Evolutionary conservation across 768 basidiomycete species (phyloP), one percentile per base, ranked within the genome.

Genomic region (Coprinopsis strossmayeri): DNA sequence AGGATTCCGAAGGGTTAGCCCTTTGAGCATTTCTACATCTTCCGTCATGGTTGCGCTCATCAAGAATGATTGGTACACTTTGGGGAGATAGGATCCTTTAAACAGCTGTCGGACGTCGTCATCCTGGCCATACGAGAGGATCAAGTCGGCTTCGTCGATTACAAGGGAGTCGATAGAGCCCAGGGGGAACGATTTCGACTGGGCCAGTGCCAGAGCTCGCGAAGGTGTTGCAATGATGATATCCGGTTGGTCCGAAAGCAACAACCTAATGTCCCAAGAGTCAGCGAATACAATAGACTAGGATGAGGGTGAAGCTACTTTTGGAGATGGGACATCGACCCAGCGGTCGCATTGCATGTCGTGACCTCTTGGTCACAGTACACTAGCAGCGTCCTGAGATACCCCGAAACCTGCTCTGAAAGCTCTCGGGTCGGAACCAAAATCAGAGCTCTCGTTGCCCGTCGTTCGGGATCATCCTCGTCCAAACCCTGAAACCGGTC

Each of bases 11-110:
- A 99, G 69, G 3, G 87, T 76, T 30, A 97, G 74, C 3, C 92
- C 91, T 64, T 96, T 96, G 46, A 98, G 72, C 52, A 80, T 73
- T 59, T 94, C 90, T 2, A 99, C 91, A 57, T 98, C 96, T 57
- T 93, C 89, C 10, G 93, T 92, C 84, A 98, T 85, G 0, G 95
- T 99, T 3, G 96, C 95, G 60, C 88, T 92, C 91, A 98, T 96
- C 27, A 99, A 69, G 68, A 95, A 93, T 9, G 90, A 88, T 64
- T 92, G 95, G 64, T 81, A 90, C 52, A 87, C 81, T 63, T 81
- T 86, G 46, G 86, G 91, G 25, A 87, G 77, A 64, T 78, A 84
- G 35, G 73, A 77, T 40, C 80, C 88, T 48, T 66, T 74, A 53
- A 87, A 82, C 18, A 77, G 74, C 50, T 83, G 78, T 23, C 82